A percentile compares a stretch with the other conserved stretches of the same genome.
Conservation (phyloP, 345 rosid genomes). For the Citrus inodora region DNA sequence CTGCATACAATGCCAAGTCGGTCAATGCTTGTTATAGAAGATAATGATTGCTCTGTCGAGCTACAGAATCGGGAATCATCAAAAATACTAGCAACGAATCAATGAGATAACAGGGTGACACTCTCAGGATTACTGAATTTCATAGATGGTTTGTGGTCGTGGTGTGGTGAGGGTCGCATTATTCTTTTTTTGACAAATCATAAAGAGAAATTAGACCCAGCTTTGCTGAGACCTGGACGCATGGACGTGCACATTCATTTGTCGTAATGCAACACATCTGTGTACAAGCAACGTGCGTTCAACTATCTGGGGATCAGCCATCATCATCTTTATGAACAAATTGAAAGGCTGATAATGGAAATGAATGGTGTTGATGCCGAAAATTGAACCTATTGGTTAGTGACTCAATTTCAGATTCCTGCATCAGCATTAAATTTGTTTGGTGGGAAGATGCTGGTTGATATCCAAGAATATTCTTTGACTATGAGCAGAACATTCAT, state of each 20-base stretch:
- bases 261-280: background rate
- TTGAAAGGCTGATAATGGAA: slow-evolving; percentile 8
- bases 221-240: slow-evolving; percentile 28
- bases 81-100: too few species aligned
- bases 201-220: slow-evolving; percentile 29
- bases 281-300: background rate
- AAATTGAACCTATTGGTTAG: too few species aligned
- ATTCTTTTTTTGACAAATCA: slow-evolving; percentile 26
- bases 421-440: too few species aligned
- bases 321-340: slow-evolving; percentile 3
- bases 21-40: slow-evolving; percentile 31
- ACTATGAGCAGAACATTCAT: too few species aligned
- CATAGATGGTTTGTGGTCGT: slow-evolving; percentile 21
- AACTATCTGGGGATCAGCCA: background rate
- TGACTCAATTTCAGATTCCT: too few species aligned
- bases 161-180: slow-evolving; percentile 22
- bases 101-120: background rate
- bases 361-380: background rate
- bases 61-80: slow-evolving; percentile 20
- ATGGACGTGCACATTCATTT: slow-evolving; percentile 24
- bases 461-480: too few species aligned
- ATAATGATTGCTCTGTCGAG: slow-evolving; percentile 22
- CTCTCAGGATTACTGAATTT: slow-evolving; percentile 1
- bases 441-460: too few species aligned
- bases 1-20: slow-evolving; percentile 15